These are phyloP conservation scores for Dalbergia oliveri DNA, from an alignment of 306 rosid genomes.

Conservation along the genomic window DNA sequence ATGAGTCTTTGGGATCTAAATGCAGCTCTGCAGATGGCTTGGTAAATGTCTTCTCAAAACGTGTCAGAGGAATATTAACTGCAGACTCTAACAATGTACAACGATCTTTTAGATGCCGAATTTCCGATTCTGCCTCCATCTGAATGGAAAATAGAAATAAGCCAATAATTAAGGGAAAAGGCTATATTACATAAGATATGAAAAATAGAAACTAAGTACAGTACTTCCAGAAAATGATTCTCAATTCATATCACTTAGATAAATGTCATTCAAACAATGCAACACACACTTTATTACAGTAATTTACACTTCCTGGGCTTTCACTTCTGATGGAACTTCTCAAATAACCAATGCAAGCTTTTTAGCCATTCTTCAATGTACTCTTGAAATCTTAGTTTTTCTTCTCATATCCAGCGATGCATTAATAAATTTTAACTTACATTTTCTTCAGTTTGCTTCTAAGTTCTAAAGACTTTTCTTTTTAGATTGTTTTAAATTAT, in stretches of 20 bases:
- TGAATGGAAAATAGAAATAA: slow-evolving; percentile 48
- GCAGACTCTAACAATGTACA: slow-evolving; percentile 51
- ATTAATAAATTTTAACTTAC: neutral
- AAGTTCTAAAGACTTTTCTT: slow-evolving; percentile 2
- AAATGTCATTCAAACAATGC: slow-evolving; percentile 13
- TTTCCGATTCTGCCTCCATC: slow-evolving; percentile 69
- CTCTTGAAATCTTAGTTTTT: neutral
- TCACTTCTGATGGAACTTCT: slow-evolving; percentile 25
- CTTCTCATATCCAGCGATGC: slow-evolving; percentile 5
- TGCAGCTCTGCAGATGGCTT: slow-evolving; percentile 48
- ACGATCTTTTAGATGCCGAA: slow-evolving; percentile 64
- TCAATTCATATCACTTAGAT: neutral
- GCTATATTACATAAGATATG: neutral
- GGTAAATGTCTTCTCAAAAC: slow-evolving; percentile 48
- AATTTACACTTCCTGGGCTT: slow-evolving; percentile 31
- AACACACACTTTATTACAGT: slow-evolving; percentile 17
- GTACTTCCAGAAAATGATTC: slow-evolving; percentile 27
- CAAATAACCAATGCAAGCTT: slow-evolving; percentile 38
- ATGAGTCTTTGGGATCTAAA: slow-evolving; percentile 66
- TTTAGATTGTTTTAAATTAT: neutral
- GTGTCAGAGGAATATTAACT: slow-evolving; percentile 41
- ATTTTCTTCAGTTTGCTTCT: slow-evolving; percentile 9
- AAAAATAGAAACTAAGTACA: slow-evolving; percentile 21
- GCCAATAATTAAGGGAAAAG: slow-evolving; percentile 14
- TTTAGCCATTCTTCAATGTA: slow-evolving; percentile 4